phyloP scores from a whole-genome alignment of 1,139 yeast species.

The Debaryomycetaceae sp. region DNA sequence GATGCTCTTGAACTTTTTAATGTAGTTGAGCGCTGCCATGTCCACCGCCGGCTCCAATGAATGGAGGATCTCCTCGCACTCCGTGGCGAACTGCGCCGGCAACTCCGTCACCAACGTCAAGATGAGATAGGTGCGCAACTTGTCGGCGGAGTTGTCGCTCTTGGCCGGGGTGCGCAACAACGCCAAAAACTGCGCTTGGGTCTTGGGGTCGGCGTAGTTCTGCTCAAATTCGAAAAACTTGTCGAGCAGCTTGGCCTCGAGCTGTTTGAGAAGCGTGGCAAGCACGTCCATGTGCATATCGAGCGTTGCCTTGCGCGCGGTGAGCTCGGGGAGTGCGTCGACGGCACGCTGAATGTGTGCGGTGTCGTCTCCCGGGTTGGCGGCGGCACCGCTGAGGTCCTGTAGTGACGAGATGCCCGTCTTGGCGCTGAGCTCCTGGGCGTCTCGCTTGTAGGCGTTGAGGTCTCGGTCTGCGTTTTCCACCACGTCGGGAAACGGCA shows the following conservation, averaged over 20 bases:
- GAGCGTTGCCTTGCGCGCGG: slow-evolving; percentile 80
- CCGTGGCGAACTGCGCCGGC: slow-evolving; percentile 55
- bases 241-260: slow-evolving; percentile 82
- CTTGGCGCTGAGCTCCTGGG: slow-evolving; percentile 74
- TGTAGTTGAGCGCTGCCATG: slow-evolving; percentile 60
- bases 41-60: slow-evolving; percentile 43
- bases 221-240: slow-evolving; percentile 93
- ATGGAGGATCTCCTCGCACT: slow-evolving; percentile 61
- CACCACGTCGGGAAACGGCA: slow-evolving; percentile 97
- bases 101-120: slow-evolving; percentile 58
- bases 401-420: slow-evolving; percentile 70
- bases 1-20: slow-evolving; percentile 76
- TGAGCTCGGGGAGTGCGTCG: slow-evolving; percentile 85
- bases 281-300: slow-evolving; percentile 98
- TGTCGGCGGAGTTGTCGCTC: slow-evolving; percentile 64
- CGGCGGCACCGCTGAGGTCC: slow-evolving; percentile 65
- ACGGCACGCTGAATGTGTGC: slow-evolving; percentile 83
- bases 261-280: slow-evolving; percentile 74
- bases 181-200: slow-evolving; percentile 56
- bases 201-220: slow-evolving; percentile 56
- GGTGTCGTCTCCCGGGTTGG: slow-evolving; percentile 53
- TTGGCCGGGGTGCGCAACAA: slow-evolving; percentile 48
- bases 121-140: slow-evolving; percentile 81
- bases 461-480: slow-evolving; percentile 88
- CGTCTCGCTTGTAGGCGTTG: slow-evolving; percentile 77